A percentile compares a stretch with the other conserved stretches of the same genome.
These are phyloP conservation scores for Beauveria sp. DNA, from an alignment of 2,329 filamentous ascomycete species.

Conservation along the genomic window DNA sequence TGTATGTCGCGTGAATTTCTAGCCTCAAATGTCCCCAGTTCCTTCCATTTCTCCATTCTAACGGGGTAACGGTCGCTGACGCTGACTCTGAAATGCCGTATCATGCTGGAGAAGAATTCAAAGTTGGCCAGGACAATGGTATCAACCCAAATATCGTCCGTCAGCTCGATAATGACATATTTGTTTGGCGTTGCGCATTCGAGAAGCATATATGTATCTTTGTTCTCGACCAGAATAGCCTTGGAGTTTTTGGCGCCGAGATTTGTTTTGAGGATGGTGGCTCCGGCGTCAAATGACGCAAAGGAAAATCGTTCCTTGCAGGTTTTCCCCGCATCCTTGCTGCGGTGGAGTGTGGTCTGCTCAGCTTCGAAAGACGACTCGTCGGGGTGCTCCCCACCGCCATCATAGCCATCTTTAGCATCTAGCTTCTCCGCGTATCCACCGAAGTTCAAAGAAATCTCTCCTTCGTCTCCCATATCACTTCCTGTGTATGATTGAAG, in stretches of 20 bases:
- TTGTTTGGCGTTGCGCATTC: constrained; percentile 83
- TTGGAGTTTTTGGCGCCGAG: constrained; percentile 79
- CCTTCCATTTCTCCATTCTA: constrained; percentile 86
- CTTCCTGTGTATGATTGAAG: constrained; percentile 58
- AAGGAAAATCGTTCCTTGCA: constrained; percentile 98
- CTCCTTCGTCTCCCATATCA: constrained; percentile 75
- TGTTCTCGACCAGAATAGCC: constrained; percentile 88
- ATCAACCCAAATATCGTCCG: constrained; percentile 78
- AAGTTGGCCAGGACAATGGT: constrained; percentile 97
- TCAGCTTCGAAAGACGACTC: constrained; percentile 29
- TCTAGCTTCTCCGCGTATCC: constrained; percentile 15
- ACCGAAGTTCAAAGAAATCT: constrained; percentile 58
- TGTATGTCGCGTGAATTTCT: constrained; percentile 91
- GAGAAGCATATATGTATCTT: constrained; percentile 96
- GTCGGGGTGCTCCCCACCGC: constrained; percentile 30
- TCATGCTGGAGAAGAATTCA: constrained; percentile 97
- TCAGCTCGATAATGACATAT: constrained; percentile 90
- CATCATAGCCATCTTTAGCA: constrained; percentile 10
- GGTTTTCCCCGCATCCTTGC: constrained; percentile 91
- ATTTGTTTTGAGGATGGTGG: constrained; percentile 87
- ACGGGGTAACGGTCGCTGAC: constrained; percentile 93
- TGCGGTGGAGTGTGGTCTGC: constrained; percentile 53
- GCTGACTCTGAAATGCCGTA: constrained; percentile 82
- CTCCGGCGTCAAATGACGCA: constrained; percentile 93
- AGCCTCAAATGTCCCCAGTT: constrained; percentile 81